Evolutionary conservation across 345 rosid genomes (phyloP).

Genomic region (Ceriops tagal): DNA sequence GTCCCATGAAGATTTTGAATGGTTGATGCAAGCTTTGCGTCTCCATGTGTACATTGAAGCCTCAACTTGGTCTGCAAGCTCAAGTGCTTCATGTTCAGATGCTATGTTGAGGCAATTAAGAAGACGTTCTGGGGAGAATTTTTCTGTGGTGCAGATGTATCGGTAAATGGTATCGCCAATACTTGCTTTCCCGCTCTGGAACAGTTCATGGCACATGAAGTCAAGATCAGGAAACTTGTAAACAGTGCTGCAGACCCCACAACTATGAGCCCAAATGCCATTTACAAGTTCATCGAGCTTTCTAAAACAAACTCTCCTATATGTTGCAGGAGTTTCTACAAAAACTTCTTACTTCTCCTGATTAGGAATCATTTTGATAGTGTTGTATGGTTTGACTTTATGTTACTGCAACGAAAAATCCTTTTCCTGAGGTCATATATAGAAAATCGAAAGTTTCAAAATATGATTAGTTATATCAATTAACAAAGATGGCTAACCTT

Average conservation of each 20-base stretch:
- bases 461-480: neutral
- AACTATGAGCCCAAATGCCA: too few relatives aligned
- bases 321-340: too few relatives aligned
- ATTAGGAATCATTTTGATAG: too few relatives aligned
- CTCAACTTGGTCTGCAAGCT: constrained; percentile 75
- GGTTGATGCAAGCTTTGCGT: constrained; percentile 64
- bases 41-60: constrained; percentile 95
- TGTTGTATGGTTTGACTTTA: too few relatives aligned
- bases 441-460: too few relatives aligned
- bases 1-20: constrained; percentile 82
- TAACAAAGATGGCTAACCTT: constrained; percentile 47
- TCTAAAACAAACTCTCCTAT: too few relatives aligned
- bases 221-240: too few relatives aligned
- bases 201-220: neutral
- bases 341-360: too few relatives aligned
- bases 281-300: too few relatives aligned
- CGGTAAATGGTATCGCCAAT: constrained; percentile 81
- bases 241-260: too few relatives aligned
- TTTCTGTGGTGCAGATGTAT: constrained; percentile 49
- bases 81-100: constrained; percentile 92
- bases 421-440: too few relatives aligned
- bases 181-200: constrained; percentile 76
- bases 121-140: constrained; percentile 66
- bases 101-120: constrained; percentile 59
- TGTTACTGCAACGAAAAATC: too few relatives aligned